A percentile compares a stretch with the other conserved stretches of the same genome.
Conservation (phyloP, 768 basidiomycete species). For the Boletus sensibilis region DNA sequence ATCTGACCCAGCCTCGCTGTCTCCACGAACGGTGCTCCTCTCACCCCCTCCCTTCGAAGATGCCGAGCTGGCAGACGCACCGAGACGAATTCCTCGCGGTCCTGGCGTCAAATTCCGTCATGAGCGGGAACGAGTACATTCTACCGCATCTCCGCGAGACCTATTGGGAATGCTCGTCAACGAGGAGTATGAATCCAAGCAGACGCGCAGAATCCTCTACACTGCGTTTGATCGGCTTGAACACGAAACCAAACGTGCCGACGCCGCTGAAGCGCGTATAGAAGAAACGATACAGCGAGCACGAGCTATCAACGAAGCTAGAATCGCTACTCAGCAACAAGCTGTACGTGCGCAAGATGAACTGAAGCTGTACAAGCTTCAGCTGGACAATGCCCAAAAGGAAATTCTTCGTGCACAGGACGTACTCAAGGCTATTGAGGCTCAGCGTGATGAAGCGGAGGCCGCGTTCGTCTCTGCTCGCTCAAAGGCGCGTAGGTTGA, state of each 20-base stretch:
- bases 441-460: constrained; percentile 50
- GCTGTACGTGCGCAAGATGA: constrained; percentile 43
- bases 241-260: constrained; percentile 36
- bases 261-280: constrained; percentile 35
- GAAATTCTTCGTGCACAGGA: constrained; percentile 58
- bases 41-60: constrained; percentile 25
- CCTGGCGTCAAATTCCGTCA: constrained; percentile 35
- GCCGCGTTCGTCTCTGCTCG: constrained; percentile 44
- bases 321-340: constrained; percentile 30
- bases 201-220: constrained; percentile 39
- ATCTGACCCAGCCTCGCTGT: constrained; percentile 28
- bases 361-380: constrained; percentile 53
- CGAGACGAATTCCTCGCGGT: constrained; percentile 22
- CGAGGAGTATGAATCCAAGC: constrained; percentile 42
- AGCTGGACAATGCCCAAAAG: constrained; percentile 57
- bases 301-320: constrained; percentile 33
- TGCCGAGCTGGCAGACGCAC: neutral
- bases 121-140: constrained; percentile 36
- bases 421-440: constrained; percentile 47
- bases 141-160: constrained; percentile 28
- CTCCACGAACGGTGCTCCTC: constrained; percentile 30
- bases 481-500: constrained; percentile 44
- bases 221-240: constrained; percentile 39
- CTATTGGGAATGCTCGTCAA: constrained; percentile 36
- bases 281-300: constrained; percentile 31